phyloP scores from a whole-genome alignment of 345 rosid genomes.

The Trapa bicornis region DNA sequence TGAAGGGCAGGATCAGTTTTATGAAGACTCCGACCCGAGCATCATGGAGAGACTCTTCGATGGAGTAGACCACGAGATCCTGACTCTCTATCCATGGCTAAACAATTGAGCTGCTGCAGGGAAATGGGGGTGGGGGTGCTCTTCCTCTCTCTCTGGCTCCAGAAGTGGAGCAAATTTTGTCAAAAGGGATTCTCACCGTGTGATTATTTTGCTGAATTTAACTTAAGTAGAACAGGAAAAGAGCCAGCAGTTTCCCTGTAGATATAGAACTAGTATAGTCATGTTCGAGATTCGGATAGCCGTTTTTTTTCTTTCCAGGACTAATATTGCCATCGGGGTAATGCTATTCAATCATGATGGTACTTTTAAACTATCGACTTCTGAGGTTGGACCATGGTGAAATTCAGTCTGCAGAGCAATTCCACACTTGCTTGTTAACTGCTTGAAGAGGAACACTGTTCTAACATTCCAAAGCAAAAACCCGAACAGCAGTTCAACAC shows the following conservation, averaged over 20 bases:
- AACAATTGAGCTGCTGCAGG: slow-evolving; percentile 13
- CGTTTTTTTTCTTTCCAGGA: neutral
- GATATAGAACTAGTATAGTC: neutral
- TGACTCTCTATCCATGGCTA: slow-evolving; percentile 20
- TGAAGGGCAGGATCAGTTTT: slow-evolving; percentile 21
- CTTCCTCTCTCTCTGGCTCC: slow-evolving; percentile 3
- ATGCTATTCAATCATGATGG: neutral
- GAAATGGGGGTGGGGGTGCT: neutral
- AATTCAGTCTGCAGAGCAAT: neutral
- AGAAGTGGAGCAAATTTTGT: slow-evolving; percentile 7
- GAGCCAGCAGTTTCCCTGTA: neutral
- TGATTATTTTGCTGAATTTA: slow-evolving; percentile 1
- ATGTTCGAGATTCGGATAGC: neutral
- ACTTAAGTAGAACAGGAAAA: neutral
- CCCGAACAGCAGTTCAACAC: neutral
- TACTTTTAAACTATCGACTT: neutral
- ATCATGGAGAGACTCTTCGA: slow-evolving; percentile 20
- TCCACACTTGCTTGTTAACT: neutral
- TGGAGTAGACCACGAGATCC: slow-evolving; percentile 27
- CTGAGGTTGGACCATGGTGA: neutral
- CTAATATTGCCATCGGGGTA: neutral
- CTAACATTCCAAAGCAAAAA: neutral
- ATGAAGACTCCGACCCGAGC: slow-evolving; percentile 14
- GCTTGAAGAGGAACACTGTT: neutral
- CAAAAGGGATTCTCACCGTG: neutral